These are phyloP conservation scores for Boletus sp. DNA, from an alignment of 768 basidiomycete genomes.

Conservation along the genomic window DNA sequence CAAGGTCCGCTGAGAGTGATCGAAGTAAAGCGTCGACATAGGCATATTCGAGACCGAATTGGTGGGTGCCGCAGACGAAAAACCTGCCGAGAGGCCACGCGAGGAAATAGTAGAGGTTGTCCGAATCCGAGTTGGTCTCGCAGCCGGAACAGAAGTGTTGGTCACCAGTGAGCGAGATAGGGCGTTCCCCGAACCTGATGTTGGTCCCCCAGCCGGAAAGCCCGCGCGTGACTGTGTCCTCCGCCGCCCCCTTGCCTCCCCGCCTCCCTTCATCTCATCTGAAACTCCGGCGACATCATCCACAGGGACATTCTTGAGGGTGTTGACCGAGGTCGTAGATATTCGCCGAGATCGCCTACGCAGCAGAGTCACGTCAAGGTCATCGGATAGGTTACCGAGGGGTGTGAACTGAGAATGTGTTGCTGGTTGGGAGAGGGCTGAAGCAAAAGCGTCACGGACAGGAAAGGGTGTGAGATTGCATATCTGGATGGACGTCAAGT, in stretches of 20 bases:
- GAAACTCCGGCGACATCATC: slow-evolving; percentile 39
- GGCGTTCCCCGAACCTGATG: slow-evolving; percentile 7
- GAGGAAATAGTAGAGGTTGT: slow-evolving; percentile 55
- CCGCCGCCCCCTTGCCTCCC: slow-evolving; percentile 39
- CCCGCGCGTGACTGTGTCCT: slow-evolving; percentile 46
- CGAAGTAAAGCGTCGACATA: slow-evolving; percentile 41
- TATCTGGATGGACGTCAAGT: slow-evolving; percentile 69
- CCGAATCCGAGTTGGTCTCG: slow-evolving; percentile 41
- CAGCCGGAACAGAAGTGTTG: slow-evolving; percentile 26
- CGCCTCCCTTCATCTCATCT: slow-evolving; percentile 25
- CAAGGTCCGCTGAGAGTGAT: slow-evolving; percentile 63
- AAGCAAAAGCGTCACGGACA: slow-evolving; percentile 67
- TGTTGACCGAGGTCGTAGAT: slow-evolving; percentile 55
- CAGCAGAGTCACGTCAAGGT: slow-evolving; percentile 59
- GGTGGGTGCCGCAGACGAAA: slow-evolving; percentile 2
- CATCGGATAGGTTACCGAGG: slow-evolving; percentile 61
- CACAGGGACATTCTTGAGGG: slow-evolving; percentile 43
- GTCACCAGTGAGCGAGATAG: slow-evolving; percentile 17
- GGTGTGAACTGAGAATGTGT: slow-evolving; percentile 57
- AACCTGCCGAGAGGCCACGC: slow-evolving; percentile 7
- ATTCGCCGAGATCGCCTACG: slow-evolving; percentile 58
- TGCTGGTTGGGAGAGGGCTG: slow-evolving; percentile 66
- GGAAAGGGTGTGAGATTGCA: slow-evolving; percentile 85
- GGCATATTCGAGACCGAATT: slow-evolving; percentile 12
- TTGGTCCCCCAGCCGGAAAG: slow-evolving; percentile 27